A percentile compares a stretch with the other conserved stretches of the same genome.
phyloP scores from a whole-genome alignment of 2,329 filamentous ascomycete species.

The Geosmithia morbida region DNA sequence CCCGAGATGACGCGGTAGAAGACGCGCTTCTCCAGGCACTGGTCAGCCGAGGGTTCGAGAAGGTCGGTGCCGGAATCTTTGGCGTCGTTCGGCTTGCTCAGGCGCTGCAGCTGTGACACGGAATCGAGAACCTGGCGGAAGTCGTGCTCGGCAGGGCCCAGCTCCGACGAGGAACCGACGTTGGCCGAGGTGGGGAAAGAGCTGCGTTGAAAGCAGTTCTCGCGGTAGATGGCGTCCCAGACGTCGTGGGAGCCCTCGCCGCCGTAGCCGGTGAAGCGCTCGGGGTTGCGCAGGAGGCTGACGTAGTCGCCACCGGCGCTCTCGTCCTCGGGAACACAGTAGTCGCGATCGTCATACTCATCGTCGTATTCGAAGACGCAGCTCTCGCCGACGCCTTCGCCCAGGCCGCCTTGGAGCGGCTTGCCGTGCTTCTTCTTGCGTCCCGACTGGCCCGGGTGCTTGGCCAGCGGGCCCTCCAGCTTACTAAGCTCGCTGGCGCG shows the following conservation, averaged over 20 bases:
- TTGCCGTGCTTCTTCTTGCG: slow-evolving; percentile 56
- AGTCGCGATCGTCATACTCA: slow-evolving; percentile 92
- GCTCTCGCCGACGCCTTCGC: slow-evolving; percentile 80
- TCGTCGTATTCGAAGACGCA: slow-evolving; percentile 97
- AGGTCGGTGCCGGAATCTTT: slow-evolving; percentile 15
- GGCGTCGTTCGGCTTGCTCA: slow-evolving; percentile 32
- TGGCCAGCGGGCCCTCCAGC: slow-evolving; percentile 79
- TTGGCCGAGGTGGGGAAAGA: slow-evolving; percentile 47
- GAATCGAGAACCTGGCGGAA: slow-evolving; percentile 47
- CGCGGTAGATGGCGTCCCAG: slow-evolving; percentile 92
- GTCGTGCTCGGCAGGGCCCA: slow-evolving; percentile 41
- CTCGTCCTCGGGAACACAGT: slow-evolving; percentile 93
- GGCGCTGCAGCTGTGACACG: slow-evolving; percentile 37
- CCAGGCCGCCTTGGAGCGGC: slow-evolving; percentile 70
- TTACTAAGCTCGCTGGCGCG: slow-evolving; percentile 84
- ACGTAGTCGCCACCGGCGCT: slow-evolving; percentile 81
- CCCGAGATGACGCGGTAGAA: slow-evolving; percentile 92
- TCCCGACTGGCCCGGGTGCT: slow-evolving; percentile 65
- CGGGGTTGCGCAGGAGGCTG: slow-evolving; percentile 81
- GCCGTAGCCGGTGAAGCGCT: slow-evolving; percentile 88
- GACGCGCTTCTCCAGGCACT: slow-evolving; percentile 96
- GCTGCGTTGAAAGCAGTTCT: slow-evolving; percentile 80
- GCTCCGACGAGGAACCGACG: slow-evolving; percentile 28
- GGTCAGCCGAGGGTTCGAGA: slow-evolving; percentile 56
- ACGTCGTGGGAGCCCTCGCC: slow-evolving; percentile 77